Percentiles rank a stretch among this genome's conserved stretches.
Evolutionary conservation across 2,329 filamentous ascomycete genomes (phyloP).

Genomic region (Diaporthe longicolla): DNA sequence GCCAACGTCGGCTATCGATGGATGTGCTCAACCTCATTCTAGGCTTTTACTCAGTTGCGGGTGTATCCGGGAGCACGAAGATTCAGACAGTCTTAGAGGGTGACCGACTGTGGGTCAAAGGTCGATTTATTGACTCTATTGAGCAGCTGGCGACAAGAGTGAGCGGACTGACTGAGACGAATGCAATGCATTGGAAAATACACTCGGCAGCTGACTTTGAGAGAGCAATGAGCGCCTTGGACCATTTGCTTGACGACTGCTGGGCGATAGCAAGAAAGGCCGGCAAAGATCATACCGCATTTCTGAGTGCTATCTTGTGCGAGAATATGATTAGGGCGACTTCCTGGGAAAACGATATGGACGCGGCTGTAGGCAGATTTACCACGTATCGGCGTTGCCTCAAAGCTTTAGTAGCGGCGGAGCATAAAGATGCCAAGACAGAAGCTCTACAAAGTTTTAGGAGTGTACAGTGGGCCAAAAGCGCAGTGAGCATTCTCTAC

Average conservation of each 20-base stretch:
- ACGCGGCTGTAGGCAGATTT: background rate
- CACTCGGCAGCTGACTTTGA: background rate
- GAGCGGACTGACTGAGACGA: background rate
- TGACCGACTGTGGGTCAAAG: background rate
- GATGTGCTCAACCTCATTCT: background rate
- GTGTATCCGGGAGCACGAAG: background rate
- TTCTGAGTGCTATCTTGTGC: background rate
- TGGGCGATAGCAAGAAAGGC: background rate
- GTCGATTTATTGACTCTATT: background rate
- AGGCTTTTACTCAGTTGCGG: background rate
- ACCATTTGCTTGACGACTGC: background rate
- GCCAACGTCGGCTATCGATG: background rate
- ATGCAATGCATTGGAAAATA: background rate
- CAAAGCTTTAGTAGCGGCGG: background rate
- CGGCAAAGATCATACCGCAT: background rate
- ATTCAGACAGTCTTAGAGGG: background rate
- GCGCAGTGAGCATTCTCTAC: background rate
- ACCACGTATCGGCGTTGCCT: background rate
- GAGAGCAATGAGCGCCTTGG: background rate
- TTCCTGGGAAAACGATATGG: background rate
- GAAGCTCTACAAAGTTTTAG: background rate
- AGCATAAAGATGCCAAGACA: background rate
- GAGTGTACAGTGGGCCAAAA: background rate
- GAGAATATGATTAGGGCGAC: background rate
- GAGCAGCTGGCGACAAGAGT: background rate